These are phyloP conservation scores for Musa troglodytarum DNA, from an alignment of 176 grass and related monocot species.

Conservation along the genomic window DNA sequence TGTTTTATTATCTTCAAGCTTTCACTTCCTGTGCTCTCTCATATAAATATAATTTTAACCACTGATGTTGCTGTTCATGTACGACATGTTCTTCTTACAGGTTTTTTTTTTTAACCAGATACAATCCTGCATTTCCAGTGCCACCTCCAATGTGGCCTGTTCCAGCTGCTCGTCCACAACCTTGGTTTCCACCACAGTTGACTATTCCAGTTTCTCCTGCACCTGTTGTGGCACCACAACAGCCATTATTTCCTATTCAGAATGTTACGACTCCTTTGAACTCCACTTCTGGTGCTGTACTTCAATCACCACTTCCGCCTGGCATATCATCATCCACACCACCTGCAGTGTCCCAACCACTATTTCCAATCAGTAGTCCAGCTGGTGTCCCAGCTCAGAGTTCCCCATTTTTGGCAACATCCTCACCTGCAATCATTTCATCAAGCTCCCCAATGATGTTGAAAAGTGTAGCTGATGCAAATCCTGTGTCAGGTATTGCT, in stretches of 20 bases:
- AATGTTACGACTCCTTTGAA: conserved; percentile 57
- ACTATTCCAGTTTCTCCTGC: conserved; percentile 38
- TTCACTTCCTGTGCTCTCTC: background rate
- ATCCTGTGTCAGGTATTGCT: conserved; percentile 22
- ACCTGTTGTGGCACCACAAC: conserved; percentile 38
- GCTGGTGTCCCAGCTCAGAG: conserved; percentile 33
- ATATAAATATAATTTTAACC: background rate
- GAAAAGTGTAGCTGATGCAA: conserved; percentile 5
- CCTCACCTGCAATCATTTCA: conserved; percentile 32
- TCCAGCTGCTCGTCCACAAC: conserved; percentile 33
- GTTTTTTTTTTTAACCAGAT: conserved; percentile 41
- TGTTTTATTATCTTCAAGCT: background rate
- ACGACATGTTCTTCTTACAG: background rate
- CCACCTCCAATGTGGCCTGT: conserved; percentile 49
- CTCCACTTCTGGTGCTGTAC: conserved; percentile 41
- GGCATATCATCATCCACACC: conserved; percentile 50
- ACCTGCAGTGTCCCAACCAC: conserved; percentile 54
- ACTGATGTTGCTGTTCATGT: background rate
- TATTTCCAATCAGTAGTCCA: conserved; percentile 78
- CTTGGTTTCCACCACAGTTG: conserved; percentile 63
- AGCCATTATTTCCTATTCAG: conserved; percentile 88
- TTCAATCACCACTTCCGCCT: conserved; percentile 49
- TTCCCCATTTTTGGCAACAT: conserved; percentile 39
- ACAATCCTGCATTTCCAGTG: conserved; percentile 58
- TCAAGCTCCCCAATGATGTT: conserved; percentile 42